phyloP scores from a whole-genome alignment of 208 protist genomes.

The Leishmania arabica region DNA sequence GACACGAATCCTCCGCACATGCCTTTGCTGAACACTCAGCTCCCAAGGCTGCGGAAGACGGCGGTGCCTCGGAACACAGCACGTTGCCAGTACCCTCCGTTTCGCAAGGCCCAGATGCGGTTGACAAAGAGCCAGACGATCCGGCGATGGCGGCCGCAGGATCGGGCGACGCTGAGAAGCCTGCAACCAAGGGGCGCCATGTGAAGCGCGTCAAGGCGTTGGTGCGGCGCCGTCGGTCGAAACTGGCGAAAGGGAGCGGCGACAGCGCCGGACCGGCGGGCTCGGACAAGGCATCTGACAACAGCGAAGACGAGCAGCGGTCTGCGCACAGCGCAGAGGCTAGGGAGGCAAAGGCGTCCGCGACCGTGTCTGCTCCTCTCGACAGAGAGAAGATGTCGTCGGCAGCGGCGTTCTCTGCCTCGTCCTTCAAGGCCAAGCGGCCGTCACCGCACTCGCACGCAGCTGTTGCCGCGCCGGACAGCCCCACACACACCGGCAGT shows the following conservation, averaged over 20 bases:
- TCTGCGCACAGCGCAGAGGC: background rate
- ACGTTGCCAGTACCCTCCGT: background rate
- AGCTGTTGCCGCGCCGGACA: background rate
- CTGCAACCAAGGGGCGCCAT: background rate
- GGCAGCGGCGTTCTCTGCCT: background rate
- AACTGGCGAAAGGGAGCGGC: background rate
- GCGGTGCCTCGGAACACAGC: background rate
- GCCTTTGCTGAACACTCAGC: background rate
- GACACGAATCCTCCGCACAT: background rate
- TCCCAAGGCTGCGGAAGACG: background rate
- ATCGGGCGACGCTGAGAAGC: background rate
- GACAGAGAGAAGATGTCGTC: background rate
- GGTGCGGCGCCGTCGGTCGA: background rate
- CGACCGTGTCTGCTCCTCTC: background rate
- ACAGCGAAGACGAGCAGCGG: background rate
- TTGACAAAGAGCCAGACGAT: background rate
- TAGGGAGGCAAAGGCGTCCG: background rate
- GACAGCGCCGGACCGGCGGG: background rate
- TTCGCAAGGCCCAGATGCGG: background rate
- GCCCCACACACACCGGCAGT: slow-evolving; percentile 2
- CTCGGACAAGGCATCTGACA: background rate
- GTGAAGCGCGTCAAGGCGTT: background rate
- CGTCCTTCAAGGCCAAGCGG: background rate
- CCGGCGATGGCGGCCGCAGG: background rate
- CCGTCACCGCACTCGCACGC: background rate